Conservation (phyloP, 805 yeast species). For the Tetrapisispora nanseiensis region DNA sequence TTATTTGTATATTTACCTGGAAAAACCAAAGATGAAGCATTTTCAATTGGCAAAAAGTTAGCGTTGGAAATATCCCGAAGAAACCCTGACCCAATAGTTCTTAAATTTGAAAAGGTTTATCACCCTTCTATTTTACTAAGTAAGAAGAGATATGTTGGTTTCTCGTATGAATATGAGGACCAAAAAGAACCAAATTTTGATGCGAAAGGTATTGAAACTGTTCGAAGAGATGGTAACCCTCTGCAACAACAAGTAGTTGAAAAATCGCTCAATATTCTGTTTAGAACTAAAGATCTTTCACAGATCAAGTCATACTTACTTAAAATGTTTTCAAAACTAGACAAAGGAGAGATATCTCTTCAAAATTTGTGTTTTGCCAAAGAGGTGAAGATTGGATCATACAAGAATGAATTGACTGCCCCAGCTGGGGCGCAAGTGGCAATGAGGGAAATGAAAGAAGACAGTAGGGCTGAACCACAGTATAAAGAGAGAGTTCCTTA, state of each 20-base stretch:
- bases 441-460: constrained; percentile 49
- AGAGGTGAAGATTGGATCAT: constrained; percentile 77
- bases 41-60: constrained; percentile 60
- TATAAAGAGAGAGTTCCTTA: constrained; percentile 84
- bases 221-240: constrained; percentile 88
- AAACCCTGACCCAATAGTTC: constrained; percentile 71
- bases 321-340: constrained; percentile 56
- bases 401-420: constrained; percentile 56
- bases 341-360: constrained; percentile 51
- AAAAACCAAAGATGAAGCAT: constrained; percentile 64
- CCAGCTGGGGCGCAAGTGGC: constrained; percentile 92
- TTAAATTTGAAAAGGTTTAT: constrained; percentile 89
- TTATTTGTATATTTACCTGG: constrained; percentile 88
- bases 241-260: constrained; percentile 82
- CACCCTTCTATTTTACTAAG: constrained; percentile 74
- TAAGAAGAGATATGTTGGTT: constrained; percentile 88
- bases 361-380: constrained; percentile 88
- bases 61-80: constrained; percentile 50
- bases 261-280: constrained; percentile 53
- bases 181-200: constrained; percentile 64
- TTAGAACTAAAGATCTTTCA: constrained; percentile 65
- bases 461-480: constrained; percentile 73
- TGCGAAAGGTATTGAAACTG: constrained; percentile 95
- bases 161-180: constrained; percentile 50
- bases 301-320: constrained; percentile 55